These are phyloP conservation scores for Anthoceros angustus DNA, from an alignment of 225 moss, liverwort and hornwort genomes.

Conservation along the genomic window DNA sequence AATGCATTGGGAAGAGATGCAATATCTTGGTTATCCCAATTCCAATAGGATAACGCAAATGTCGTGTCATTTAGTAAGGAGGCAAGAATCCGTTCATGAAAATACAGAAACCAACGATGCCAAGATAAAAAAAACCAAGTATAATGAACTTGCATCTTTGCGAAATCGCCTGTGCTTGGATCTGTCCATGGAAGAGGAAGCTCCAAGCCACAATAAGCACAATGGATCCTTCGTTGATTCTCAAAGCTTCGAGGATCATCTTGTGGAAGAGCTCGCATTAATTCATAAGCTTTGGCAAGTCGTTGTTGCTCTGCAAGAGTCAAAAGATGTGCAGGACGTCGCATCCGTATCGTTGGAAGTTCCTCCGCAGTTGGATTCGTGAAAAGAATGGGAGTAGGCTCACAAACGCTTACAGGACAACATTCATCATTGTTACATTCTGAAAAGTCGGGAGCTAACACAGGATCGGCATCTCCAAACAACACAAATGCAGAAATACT, in stretches of 20 bases:
- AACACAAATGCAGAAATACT: too few relatives aligned
- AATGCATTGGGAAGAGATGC: not conserved
- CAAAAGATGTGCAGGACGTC: not conserved
- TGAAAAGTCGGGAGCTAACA: not conserved
- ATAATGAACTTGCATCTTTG: not conserved
- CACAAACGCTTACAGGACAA: not conserved
- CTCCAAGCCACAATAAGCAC: not conserved
- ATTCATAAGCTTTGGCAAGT: not conserved
- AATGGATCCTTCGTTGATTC: not conserved
- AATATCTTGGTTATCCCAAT: not conserved
- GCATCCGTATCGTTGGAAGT: not conserved
- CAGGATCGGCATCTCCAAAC: not conserved
- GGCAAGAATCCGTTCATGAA: not conserved
- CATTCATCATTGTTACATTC: not conserved
- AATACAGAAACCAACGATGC: not conserved
- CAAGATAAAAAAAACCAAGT: not conserved
- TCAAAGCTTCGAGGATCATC: not conserved
- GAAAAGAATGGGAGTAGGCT: not conserved
- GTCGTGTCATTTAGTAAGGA: not conserved
- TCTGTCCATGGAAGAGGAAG: not conserved
- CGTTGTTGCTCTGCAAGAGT: not conserved
- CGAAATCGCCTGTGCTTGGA: too few relatives aligned
- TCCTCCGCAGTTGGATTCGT: not conserved
- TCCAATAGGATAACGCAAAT: not conserved
- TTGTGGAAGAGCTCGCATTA: not conserved